Base-by-base conservation (phyloP, 179 eudicot species). In the Camellia oleifera region DNA sequence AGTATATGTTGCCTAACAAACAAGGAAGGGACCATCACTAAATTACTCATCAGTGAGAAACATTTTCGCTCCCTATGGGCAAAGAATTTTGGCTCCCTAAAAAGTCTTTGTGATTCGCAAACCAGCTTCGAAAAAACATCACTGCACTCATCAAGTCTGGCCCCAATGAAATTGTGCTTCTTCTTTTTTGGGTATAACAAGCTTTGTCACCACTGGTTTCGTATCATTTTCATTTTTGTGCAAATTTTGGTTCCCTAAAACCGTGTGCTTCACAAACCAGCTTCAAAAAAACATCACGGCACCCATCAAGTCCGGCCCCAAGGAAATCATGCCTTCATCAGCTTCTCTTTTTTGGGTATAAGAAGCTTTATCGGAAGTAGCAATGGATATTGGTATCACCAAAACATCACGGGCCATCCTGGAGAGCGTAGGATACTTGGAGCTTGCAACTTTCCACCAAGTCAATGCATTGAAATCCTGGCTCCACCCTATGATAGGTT, bases 321-420 rank as follows among this genome's bases (percentile, higher is more conserved):
- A 73, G 57, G 73, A 60, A 11, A 54, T 9, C 68, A 82, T 0
- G 6, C 77, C 54, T 60, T 32, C 32, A 32, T 32, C 32, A 32
- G 32, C 1, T 32, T 32, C 32, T 46, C 89, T 73, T 20, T 67
- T 80, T 68, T 82, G 79, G 13, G 58, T 80, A 46, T 74, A 82
- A 72, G 53, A 86, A 6, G 87, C 83, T 2, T 84, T 82, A 69
- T 76, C 75, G 48, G 79, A 73, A 74, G 80, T 81, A 18, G 80
- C 85, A 13, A 84, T 61, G 40, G 87, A 84, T 73, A 86, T 50
- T 5, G 81, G 87, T 26, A 86, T 80, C 2, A 87, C 82, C 74
- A 86, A 65, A 56, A 84, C 61, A 60, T 86, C 87, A 7, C 85
- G 85, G 66, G 84, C 89, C 87, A 86, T 84, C 79, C 53, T 82